Evolutionary conservation across 2,329 filamentous ascomycete species (phyloP).

Genomic region (Daldinia sp.): DNA sequence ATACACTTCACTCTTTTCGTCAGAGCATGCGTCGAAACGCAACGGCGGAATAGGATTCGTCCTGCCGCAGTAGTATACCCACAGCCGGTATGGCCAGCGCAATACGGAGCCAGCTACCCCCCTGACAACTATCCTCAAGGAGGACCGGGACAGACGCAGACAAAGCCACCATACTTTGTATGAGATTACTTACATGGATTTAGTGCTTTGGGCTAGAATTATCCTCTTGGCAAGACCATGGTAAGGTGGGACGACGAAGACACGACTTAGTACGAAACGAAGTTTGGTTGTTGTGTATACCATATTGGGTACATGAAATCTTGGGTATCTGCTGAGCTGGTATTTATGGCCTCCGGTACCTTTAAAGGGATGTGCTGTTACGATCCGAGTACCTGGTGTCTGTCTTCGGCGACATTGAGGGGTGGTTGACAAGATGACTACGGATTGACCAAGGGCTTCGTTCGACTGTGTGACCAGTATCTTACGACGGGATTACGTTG

Average conservation of each 20-base stretch:
- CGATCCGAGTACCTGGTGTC: neutral
- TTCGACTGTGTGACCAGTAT: neutral
- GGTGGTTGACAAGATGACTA: neutral
- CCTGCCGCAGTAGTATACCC: constrained; percentile 16
- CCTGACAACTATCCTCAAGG: neutral
- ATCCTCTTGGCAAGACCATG: neutral
- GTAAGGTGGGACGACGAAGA: neutral
- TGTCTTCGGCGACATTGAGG: neutral
- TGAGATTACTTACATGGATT: neutral
- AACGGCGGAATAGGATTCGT: constrained; percentile 19
- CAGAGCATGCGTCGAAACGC: constrained; percentile 33
- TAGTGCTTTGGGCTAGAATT: neutral
- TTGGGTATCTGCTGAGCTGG: no score
- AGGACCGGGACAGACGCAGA: constrained; percentile 1
- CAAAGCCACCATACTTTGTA: constrained; percentile 19
- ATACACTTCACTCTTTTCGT: constrained; percentile 35
- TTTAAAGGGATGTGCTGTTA: neutral
- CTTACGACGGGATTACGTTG: no score
- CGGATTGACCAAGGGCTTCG: neutral
- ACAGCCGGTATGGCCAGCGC: constrained; percentile 16
- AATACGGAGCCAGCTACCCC: constrained; percentile 12
- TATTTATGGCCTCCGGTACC: neutral
- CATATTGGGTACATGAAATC: neutral
- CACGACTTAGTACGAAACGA: neutral
- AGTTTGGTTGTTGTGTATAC: neutral